Conservation (phyloP, 768 basidiomycete genomes). For the Lentinus tigrinus region DNA sequence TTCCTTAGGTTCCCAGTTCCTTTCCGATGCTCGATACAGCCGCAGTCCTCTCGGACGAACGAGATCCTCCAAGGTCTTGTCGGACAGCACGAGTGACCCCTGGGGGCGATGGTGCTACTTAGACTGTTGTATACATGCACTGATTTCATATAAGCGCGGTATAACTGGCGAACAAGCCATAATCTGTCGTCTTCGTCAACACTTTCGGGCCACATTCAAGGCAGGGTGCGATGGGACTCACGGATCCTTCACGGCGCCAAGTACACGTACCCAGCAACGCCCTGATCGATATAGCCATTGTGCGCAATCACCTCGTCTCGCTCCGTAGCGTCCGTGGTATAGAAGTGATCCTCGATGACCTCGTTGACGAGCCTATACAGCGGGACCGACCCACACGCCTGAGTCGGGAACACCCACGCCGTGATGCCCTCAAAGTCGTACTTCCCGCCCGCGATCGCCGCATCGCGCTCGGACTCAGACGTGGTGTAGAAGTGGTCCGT, state of each 20-base stretch:
- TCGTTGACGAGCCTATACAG: constrained; percentile 18
- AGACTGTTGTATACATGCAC: not conserved
- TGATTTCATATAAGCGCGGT: not conserved
- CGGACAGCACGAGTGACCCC: not conserved
- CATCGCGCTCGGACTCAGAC: not conserved
- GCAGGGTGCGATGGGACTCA: too few relatives aligned
- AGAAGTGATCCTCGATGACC: constrained; percentile 8
- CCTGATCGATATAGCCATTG: not conserved
- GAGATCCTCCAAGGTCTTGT: not conserved
- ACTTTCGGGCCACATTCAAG: too few relatives aligned
- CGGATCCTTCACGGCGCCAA: too few relatives aligned
- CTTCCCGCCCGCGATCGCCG: constrained; percentile 6
- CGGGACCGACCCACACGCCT: constrained; percentile 14
- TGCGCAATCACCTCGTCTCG: not conserved
- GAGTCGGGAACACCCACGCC: constrained; percentile 5
- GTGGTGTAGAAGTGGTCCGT: constrained; percentile 1
- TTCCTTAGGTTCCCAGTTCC: not conserved
- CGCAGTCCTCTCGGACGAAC: not conserved
- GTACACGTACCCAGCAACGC: not conserved
- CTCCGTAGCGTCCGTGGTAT: constrained; percentile 1
- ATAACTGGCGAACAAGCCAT: too few relatives aligned
- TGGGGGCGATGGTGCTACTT: not conserved
- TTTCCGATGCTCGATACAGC: not conserved
- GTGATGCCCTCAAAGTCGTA: constrained; percentile 9
- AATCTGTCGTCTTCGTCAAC: too few relatives aligned